These are phyloP conservation scores for Penicillium waksmanii DNA, from an alignment of 495 filamentous ascomycete species.

Conservation along the genomic window DNA sequence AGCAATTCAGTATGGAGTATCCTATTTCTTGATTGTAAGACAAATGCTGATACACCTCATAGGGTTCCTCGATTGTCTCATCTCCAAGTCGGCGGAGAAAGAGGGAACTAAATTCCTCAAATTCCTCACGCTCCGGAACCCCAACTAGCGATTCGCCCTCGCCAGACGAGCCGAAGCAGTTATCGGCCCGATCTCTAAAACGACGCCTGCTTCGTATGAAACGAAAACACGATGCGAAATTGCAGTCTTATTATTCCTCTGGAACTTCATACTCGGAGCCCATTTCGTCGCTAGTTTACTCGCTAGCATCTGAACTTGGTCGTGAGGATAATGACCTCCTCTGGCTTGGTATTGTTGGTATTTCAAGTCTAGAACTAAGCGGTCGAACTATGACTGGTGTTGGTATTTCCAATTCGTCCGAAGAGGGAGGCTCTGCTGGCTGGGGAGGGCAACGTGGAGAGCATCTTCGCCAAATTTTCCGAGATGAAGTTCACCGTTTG, in stretches of 20 bases:
- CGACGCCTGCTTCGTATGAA: constrained; percentile 73
- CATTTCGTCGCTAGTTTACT: constrained; percentile 91
- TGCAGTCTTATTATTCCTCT: constrained; percentile 79
- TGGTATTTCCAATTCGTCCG: constrained; percentile 64
- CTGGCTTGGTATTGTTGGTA: constrained; percentile 92
- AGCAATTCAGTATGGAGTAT: constrained; percentile 76
- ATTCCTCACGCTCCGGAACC: constrained; percentile 50
- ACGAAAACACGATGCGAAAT: constrained; percentile 70
- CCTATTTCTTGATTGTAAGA: background rate
- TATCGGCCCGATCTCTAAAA: constrained; percentile 70
- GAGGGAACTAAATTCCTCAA: constrained; percentile 43
- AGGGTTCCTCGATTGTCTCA: constrained; percentile 64
- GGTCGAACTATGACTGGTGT: constrained; percentile 82
- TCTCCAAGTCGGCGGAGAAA: constrained; percentile 49
- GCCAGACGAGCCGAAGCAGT: constrained; percentile 61
- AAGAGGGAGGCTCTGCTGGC: constrained; percentile 64
- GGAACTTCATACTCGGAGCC: constrained; percentile 94
- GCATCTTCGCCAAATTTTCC: constrained; percentile 78
- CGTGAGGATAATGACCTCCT: constrained; percentile 96
- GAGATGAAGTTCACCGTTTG: constrained; percentile 92
- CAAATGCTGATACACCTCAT: constrained; percentile 28
- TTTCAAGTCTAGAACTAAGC: constrained; percentile 88
- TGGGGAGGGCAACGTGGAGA: constrained; percentile 86
- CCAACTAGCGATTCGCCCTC: constrained; percentile 55
- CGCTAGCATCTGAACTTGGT: constrained; percentile 89